A percentile compares a stretch with the other conserved stretches of the same genome.
These are phyloP conservation scores for Penicillium rolfsii DNA, from an alignment of 2,329 filamentous ascomycete species.

Conservation along the genomic window DNA sequence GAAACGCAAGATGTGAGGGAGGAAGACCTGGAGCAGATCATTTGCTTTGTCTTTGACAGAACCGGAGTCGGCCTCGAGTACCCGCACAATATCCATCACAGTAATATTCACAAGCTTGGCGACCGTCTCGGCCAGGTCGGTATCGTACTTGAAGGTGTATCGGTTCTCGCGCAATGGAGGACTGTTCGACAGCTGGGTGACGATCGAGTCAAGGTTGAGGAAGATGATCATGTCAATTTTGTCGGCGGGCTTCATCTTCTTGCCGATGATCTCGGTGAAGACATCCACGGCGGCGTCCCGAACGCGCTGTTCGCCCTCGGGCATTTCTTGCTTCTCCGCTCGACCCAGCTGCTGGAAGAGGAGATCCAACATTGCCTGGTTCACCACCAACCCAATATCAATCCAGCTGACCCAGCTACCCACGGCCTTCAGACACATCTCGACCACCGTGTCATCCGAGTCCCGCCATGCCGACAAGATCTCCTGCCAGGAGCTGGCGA, in stretches of 20 bases:
- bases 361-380: conserved; percentile 80
- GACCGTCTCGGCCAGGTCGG: conserved; percentile 90
- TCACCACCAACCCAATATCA: conserved; percentile 91
- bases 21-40: conserved; percentile 74
- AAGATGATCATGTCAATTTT: conserved; percentile 94
- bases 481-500: conserved; percentile 88
- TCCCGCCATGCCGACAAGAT: conserved; percentile 77
- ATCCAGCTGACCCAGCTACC: conserved; percentile 99
- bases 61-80: conserved; percentile 69
- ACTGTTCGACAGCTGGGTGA: conserved; percentile 82
- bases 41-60: conserved; percentile 74
- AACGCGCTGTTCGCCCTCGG: conserved; percentile 77
- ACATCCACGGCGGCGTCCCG: conserved; percentile 91
- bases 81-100: conserved; percentile 82
- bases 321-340: conserved; percentile 61
- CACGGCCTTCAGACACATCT: conserved; percentile 88
- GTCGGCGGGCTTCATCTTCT: conserved; percentile 94
- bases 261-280: conserved; percentile 92
- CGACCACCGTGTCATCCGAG: conserved; percentile 72
- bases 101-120: conserved; percentile 94
- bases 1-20: conserved; percentile 86
- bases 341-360: conserved; percentile 87
- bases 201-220: conserved; percentile 82
- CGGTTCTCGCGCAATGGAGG: conserved; percentile 77
- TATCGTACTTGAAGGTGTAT: conserved; percentile 86